These are phyloP conservation scores for Thamnidium elegans DNA, from an alignment of 192 early-diverging fungal species.

Conservation along the genomic window DNA sequence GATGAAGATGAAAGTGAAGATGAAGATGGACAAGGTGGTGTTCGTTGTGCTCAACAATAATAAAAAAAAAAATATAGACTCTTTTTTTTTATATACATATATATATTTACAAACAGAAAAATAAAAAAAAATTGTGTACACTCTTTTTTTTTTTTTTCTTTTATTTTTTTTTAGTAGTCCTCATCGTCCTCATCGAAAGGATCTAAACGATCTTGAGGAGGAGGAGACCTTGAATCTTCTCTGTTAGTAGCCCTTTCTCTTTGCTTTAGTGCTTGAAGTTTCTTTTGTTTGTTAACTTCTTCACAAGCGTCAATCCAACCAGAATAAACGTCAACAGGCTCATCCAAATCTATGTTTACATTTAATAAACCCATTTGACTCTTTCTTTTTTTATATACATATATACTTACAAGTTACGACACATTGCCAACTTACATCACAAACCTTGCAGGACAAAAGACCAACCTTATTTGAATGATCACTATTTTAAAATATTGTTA, in stretches of 20 bases:
- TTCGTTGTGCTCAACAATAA: slow-evolving; percentile 51
- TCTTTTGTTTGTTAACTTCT: slow-evolving; percentile 39
- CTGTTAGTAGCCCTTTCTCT: slow-evolving; percentile 1
- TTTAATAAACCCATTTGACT: too few species aligned
- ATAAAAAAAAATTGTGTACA: not conserved
- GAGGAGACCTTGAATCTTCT: slow-evolving; percentile 14
- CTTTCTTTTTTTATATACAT: not conserved
- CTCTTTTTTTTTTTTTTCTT: not conserved
- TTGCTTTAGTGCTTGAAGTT: slow-evolving; percentile 11
- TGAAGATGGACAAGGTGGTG: slow-evolving; percentile 31
- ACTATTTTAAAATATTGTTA: slow-evolving; percentile 33
- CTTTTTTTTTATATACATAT: not conserved
- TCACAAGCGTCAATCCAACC: slow-evolving; percentile 90
- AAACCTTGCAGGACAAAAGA: slow-evolving; percentile 73
- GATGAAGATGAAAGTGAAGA: slow-evolving; percentile 50
- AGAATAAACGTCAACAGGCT: slow-evolving; percentile 85
- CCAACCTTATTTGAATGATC: slow-evolving; percentile 71
- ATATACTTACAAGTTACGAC: slow-evolving; percentile 58
- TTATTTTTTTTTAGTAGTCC: not conserved
- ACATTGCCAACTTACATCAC: slow-evolving; percentile 71
- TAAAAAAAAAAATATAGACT: not conserved
- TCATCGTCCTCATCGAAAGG: slow-evolving; percentile 23
- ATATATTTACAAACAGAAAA: not conserved
- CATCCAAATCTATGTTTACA: slow-evolving; percentile 53
- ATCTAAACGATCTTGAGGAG: slow-evolving; percentile 13